Base-by-base conservation (phyloP, 225 moss, liverwort and hornwort species). In the Marchantia paleacea region DNA sequence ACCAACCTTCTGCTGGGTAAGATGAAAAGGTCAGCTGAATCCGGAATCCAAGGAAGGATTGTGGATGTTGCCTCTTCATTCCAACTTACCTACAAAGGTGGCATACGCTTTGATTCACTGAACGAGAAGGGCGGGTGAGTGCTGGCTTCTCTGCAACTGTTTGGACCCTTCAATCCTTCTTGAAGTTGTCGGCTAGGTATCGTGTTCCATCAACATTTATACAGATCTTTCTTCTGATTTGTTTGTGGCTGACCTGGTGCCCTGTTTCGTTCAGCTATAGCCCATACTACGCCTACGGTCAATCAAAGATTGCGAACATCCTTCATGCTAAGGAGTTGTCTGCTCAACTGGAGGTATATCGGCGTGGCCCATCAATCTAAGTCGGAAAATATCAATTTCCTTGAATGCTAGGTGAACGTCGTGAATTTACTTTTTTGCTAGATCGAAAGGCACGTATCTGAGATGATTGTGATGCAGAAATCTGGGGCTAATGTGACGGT, bases 101-200 rank as follows among this genome's bases (percentile, higher is more conserved):
- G 87, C 10, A 81, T 87, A 14, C 78, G 81, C 24, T 82, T 84
- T 55, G 84, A 87, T 26, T 71, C 69, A 7, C 64, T 87, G 47
- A 87, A 84, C 72, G 79, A 84, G 3, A 81, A 75, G 75, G 25
- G 57, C 52, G 84, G 87, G 87, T 87, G 29, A 79, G 83, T 78
- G 7, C 29, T 26, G 5, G 22, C 58, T 10, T 52, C 50, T 4
- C 20, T 22, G 52, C 24, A 28, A 29, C 24, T 4, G 47, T 3
- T 13, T 8, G 9, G 28, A 49, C 5, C 0, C 18, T 7, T 60
- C 20, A 68, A 24, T 54, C 11, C 48, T 49, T 58, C 10, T 28
- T 19, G 14, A n/a, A 48, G 28, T 48, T 2, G 18, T 57, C 4
- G 13, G 10, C 6, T 63, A 1, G 30, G 20, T 19, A 57, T 39